A percentile compares a stretch with the other conserved stretches of the same genome.
Conservation (phyloP, 805 yeast species). For the Yamadazyma nakazawae region DNA sequence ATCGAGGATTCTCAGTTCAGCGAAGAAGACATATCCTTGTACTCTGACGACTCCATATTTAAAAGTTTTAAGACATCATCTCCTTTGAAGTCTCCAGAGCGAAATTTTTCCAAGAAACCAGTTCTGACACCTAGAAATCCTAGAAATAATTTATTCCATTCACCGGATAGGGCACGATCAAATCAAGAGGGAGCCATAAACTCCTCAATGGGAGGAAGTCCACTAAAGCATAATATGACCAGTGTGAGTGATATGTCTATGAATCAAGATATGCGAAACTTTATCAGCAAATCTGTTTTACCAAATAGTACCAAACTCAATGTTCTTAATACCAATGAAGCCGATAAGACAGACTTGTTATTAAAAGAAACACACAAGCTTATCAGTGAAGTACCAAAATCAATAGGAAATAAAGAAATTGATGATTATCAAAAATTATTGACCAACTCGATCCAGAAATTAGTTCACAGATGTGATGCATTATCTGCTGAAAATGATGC, state of each 20-base stretch:
- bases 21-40: slow-evolving; percentile 14
- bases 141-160: neutral
- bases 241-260: slow-evolving; percentile 3
- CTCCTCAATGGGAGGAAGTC: slow-evolving; percentile 5
- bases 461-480: slow-evolving; percentile 15
- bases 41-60: slow-evolving; percentile 16
- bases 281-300: neutral
- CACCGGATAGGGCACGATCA: neutral
- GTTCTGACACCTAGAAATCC: slow-evolving; percentile 4
- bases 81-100: slow-evolving; percentile 2
- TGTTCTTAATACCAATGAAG: neutral
- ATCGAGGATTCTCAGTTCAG: neutral
- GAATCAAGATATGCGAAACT: slow-evolving; percentile 4
- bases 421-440: slow-evolving; percentile 27
- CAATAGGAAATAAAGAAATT: slow-evolving; percentile 20
- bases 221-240: slow-evolving; percentile 1
- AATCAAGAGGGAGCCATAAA: neutral
- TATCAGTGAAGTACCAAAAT: slow-evolving; percentile 21
- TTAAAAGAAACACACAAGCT: slow-evolving; percentile 29
- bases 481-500: slow-evolving; percentile 7
- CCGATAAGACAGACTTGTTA: slow-evolving; percentile 17
- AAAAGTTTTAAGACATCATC: slow-evolving; percentile 5
- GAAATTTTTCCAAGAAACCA: slow-evolving; percentile 3
- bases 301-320: neutral
- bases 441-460: slow-evolving; percentile 25